Conservation (phyloP, 169 alveolate genomes). For the Eimeria nieschulzi region DNA sequence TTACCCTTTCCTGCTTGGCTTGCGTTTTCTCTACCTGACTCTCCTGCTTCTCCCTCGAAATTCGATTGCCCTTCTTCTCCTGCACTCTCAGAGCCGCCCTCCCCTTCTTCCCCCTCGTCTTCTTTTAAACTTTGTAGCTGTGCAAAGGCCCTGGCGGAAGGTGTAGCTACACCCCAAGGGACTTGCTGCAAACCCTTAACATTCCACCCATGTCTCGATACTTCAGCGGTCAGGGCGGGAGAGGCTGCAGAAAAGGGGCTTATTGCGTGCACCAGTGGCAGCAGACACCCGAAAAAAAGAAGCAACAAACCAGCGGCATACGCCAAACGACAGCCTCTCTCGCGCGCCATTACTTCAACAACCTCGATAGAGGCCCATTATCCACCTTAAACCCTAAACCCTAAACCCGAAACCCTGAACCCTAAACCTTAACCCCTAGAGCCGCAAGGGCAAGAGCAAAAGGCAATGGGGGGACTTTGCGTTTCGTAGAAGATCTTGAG, state of each 20-base stretch:
- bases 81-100: too few relatives aligned
- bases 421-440: background rate
- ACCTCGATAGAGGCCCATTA: background rate
- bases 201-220: too few relatives aligned
- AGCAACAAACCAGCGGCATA: background rate
- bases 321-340: background rate
- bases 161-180: background rate
- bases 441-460: background rate
- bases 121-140: background rate
- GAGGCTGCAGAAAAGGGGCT: too few relatives aligned
- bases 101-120: background rate
- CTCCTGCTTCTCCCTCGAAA: background rate
- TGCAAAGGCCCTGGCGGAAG: background rate
- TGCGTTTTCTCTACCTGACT: background rate
- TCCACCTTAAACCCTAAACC: slow-evolving; percentile 3
- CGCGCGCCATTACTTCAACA: background rate
- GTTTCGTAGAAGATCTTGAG: background rate
- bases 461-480: background rate
- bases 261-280: too few relatives aligned
- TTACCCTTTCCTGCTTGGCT: background rate
- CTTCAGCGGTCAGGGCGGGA: too few relatives aligned
- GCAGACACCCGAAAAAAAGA: background rate
- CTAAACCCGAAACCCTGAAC: background rate
- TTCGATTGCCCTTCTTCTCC: background rate
- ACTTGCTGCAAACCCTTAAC: too few relatives aligned